Evolutionary conservation across 306 rosid species (phyloP).

Genomic region (Medicago truncatula): DNA sequence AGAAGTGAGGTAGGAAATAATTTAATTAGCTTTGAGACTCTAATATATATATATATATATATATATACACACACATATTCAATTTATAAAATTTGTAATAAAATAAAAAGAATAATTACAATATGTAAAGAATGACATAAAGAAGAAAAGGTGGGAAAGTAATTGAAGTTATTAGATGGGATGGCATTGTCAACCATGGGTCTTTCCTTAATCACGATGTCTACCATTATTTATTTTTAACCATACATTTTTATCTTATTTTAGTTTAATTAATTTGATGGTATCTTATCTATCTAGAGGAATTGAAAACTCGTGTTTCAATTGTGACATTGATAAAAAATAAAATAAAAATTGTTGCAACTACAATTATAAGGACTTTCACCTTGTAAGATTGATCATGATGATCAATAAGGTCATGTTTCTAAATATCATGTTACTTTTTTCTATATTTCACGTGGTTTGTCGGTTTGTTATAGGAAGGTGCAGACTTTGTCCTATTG

Average conservation of each 20-base stretch:
- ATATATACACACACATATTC: too few relatives aligned
- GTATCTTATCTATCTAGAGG: not conserved
- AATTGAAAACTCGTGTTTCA: slow-evolving; percentile 6
- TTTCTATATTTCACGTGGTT: slow-evolving; percentile 64
- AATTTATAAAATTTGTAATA: too few relatives aligned
- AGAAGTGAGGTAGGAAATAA: too few relatives aligned
- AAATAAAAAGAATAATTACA: not conserved
- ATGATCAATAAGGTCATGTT: slow-evolving; percentile 54
- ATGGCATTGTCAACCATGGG: slow-evolving; percentile 68
- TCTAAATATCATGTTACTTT: slow-evolving; percentile 43
- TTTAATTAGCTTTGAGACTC: too few relatives aligned
- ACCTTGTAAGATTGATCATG: slow-evolving; percentile 43
- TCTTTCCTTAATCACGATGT: slow-evolving; percentile 66
- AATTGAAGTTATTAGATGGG: slow-evolving; percentile 55
- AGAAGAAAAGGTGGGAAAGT: slow-evolving; percentile 28
- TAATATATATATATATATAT: too few relatives aligned
- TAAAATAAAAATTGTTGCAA: too few relatives aligned
- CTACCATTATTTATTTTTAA: slow-evolving; percentile 48
- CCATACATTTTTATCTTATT: not conserved
- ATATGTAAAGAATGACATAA: slow-evolving; percentile 38
- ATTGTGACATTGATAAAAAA: slow-evolving; percentile 18
- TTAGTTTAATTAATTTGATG: not conserved
- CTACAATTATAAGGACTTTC: slow-evolving; percentile 49
- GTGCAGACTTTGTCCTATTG: slow-evolving; percentile 58
- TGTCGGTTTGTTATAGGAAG: slow-evolving; percentile 67